These are phyloP conservation scores for Penicillium longicatenatum DNA, from an alignment of 495 filamentous ascomycete genomes.

Conservation along the genomic window DNA sequence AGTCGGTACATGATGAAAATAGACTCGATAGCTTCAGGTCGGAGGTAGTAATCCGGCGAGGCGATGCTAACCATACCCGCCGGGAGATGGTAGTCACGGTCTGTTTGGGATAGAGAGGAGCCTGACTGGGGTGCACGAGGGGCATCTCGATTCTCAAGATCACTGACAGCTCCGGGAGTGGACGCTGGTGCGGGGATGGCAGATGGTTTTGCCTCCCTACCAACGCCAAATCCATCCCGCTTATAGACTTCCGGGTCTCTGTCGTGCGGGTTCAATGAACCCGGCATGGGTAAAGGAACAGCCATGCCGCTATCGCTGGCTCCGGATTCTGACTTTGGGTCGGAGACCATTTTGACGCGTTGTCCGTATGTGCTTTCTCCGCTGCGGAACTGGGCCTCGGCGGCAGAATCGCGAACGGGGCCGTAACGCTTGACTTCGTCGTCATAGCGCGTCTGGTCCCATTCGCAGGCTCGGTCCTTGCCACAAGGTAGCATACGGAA, in stretches of 20 bases:
- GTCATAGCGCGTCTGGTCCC: conserved; percentile 70
- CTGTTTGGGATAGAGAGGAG: neutral
- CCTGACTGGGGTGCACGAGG: conserved; percentile 19
- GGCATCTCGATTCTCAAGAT: conserved; percentile 20
- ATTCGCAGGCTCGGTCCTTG: conserved; percentile 66
- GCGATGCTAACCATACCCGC: conserved; percentile 64
- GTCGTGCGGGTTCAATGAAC: conserved; percentile 30
- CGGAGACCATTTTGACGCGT: conserved; percentile 24
- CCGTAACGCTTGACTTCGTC: conserved; percentile 31
- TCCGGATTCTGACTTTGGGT: conserved; percentile 7
- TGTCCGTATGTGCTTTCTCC: conserved; percentile 30
- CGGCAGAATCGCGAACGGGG: conserved; percentile 52
- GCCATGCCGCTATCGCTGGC: conserved; percentile 2
- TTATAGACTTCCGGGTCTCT: conserved; percentile 13
- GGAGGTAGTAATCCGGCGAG: conserved; percentile 72
- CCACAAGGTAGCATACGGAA: conserved; percentile 68
- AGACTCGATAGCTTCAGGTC: conserved; percentile 91
- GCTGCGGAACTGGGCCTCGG: conserved; percentile 31
- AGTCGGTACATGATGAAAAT: conserved; percentile 96
- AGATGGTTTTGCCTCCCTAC: neutral
- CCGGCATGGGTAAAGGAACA: conserved; percentile 30
- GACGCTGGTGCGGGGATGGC: neutral
- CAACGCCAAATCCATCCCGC: conserved; percentile 20
- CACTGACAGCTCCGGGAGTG: neutral
- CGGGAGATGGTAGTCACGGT: conserved; percentile 22